These are phyloP conservation scores for Ganoderma sinense DNA, from an alignment of 1,284 basidiomycete species.

Conservation along the genomic window DNA sequence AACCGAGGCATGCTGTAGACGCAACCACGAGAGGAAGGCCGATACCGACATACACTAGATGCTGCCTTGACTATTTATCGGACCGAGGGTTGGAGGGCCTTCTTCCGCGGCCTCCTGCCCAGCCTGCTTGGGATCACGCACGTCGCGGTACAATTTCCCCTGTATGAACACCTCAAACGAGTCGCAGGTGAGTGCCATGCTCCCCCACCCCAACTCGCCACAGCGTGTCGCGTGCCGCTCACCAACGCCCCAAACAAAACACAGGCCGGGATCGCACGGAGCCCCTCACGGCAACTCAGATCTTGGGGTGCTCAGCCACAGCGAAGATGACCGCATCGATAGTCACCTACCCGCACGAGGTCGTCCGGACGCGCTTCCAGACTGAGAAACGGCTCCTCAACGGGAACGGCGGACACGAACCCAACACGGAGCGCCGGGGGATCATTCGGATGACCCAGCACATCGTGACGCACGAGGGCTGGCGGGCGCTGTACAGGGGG, in stretches of 20 bases:
- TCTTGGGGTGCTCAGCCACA: slow-evolving; percentile 86
- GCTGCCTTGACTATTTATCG: slow-evolving; percentile 88
- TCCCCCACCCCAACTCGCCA: background rate
- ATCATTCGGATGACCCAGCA: slow-evolving; percentile 76
- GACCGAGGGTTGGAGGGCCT: slow-evolving; percentile 83
- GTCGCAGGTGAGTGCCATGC: slow-evolving; percentile 72
- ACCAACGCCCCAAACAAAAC: slow-evolving; percentile 10
- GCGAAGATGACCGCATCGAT: slow-evolving; percentile 96
- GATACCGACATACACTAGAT: slow-evolving; percentile 89
- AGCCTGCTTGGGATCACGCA: slow-evolving; percentile 90
- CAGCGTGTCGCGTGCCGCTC: background rate
- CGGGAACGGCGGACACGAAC: slow-evolving; percentile 20
- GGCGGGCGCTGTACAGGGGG: slow-evolving; percentile 89
- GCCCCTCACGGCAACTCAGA: slow-evolving; percentile 72
- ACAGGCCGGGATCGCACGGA: slow-evolving; percentile 61
- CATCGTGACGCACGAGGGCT: slow-evolving; percentile 84
- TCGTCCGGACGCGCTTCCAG: slow-evolving; percentile 91
- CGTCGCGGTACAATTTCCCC: slow-evolving; percentile 94
- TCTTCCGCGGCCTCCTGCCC: slow-evolving; percentile 92
- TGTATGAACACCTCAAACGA: slow-evolving; percentile 92
- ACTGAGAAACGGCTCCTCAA: slow-evolving; percentile 71
- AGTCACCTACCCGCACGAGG: slow-evolving; percentile 96
- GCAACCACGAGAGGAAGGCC: slow-evolving; percentile 75
- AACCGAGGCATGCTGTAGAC: slow-evolving; percentile 56
- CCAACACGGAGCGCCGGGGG: slow-evolving; percentile 57